Evolutionary conservation across 306 rosid genomes (phyloP).

Genomic region (Quercus alba): DNA sequence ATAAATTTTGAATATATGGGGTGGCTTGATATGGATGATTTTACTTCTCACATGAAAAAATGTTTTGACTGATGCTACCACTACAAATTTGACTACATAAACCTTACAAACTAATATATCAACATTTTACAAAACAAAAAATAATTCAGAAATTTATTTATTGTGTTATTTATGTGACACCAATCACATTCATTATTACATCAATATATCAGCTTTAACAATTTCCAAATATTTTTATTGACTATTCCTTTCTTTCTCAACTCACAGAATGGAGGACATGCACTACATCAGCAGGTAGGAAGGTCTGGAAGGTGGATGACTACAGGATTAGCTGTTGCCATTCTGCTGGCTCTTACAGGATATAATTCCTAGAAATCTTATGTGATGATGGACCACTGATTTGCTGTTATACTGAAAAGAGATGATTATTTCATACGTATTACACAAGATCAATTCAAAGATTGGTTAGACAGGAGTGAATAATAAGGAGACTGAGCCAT

Average conservation of each 20-base stretch:
- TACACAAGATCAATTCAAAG: slow-evolving; percentile 5
- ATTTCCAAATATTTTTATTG: slow-evolving; percentile 13
- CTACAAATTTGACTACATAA: no score
- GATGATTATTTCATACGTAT: slow-evolving; percentile 24
- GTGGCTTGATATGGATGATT: neutral
- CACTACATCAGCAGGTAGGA: slow-evolving; percentile 40
- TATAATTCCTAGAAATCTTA: slow-evolving; percentile 37
- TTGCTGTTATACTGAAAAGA: slow-evolving; percentile 16
- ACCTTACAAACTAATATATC: no score
- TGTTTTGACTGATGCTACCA: no score
- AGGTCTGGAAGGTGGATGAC: slow-evolving; percentile 38
- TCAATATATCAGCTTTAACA: no score
- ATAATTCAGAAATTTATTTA: no score
- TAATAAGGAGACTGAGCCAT: slow-evolving; percentile 17
- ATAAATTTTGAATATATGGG: neutral
- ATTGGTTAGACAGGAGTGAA: slow-evolving; percentile 24
- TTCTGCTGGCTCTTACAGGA: slow-evolving; percentile 49
- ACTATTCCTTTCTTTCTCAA: slow-evolving; percentile 2
- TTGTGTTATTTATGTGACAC: no score
- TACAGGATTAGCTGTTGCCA: slow-evolving; percentile 43
- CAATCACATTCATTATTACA: no score
- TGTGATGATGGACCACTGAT: slow-evolving; percentile 15
- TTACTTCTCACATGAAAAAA: neutral
- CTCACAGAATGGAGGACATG: slow-evolving; percentile 61
- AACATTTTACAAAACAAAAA: no score